Evolutionary conservation across 331 rosid species (phyloP).

Genomic region (Dryas integrifolia): DNA sequence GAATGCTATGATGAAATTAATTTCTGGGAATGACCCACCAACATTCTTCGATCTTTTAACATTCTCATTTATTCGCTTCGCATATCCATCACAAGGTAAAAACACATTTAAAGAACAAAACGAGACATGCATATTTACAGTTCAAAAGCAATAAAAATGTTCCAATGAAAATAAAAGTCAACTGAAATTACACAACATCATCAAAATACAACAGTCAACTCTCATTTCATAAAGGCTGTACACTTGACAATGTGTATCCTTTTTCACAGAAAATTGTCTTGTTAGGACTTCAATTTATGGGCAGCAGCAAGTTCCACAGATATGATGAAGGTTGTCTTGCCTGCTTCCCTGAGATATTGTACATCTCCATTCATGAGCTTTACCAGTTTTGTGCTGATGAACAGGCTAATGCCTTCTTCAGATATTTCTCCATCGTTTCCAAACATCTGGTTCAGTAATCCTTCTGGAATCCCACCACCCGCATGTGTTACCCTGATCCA

Average conservation of each 20-base stretch:
- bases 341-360: conserved; percentile 76
- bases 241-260: conserved; percentile 24
- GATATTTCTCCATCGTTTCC: conserved; percentile 55
- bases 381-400: conserved; percentile 73
- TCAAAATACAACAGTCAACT: conserved; percentile 1
- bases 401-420: conserved; percentile 77
- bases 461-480: conserved; percentile 78
- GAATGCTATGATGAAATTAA: too few relatives aligned
- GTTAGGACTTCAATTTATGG: conserved; percentile 32
- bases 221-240: conserved; percentile 20
- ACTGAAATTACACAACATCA: conserved; percentile 30
- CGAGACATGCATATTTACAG: conserved; percentile 27
- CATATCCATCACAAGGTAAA: neutral
- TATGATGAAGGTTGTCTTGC: conserved; percentile 67
- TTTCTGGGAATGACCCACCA: too few relatives aligned
- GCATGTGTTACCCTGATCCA: conserved; percentile 68
- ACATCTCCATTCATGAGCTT: conserved; percentile 92
- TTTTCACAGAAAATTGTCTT: conserved; percentile 22
- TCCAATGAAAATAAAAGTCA: neutral
- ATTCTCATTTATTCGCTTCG: neutral
- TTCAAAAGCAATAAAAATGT: conserved; percentile 21
- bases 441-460: conserved; percentile 78
- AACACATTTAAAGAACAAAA: neutral
- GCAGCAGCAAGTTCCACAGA: conserved; percentile 80
- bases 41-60: too few relatives aligned